A percentile compares a stretch with the other conserved stretches of the same genome.
phyloP scores from a whole-genome alignment of 2,329 filamentous ascomycete genomes.

The Seiridium cupressi region DNA sequence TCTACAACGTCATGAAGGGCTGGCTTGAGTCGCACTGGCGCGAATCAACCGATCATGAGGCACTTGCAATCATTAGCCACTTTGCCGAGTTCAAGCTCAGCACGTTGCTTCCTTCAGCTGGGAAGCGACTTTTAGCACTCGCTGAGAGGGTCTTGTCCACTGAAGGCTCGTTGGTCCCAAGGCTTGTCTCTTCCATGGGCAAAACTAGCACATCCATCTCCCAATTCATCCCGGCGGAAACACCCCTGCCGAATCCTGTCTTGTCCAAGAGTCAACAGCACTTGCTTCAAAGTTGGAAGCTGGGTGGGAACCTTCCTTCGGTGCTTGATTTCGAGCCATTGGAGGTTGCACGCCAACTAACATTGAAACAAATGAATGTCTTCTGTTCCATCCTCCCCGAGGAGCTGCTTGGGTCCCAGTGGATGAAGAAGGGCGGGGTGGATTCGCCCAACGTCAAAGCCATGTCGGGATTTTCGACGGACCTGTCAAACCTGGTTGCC shows the following conservation, averaged over 20 bases:
- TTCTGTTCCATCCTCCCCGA: constrained; percentile 92
- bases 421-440: constrained; percentile 83
- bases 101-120: constrained; percentile 70
- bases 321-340: constrained; percentile 90
- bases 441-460: constrained; percentile 87
- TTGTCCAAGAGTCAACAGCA: constrained; percentile 76
- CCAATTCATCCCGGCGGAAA: constrained; percentile 68
- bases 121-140: constrained; percentile 76
- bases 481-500: constrained; percentile 87
- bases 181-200: constrained; percentile 80
- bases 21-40: constrained; percentile 98
- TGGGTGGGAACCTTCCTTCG: constrained; percentile 65
- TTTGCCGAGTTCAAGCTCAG: constrained; percentile 77
- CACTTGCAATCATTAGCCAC: constrained; percentile 70
- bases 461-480: constrained; percentile 90
- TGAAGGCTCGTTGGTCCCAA: constrained; percentile 75
- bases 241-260: constrained; percentile 66
- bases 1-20: constrained; percentile 95
- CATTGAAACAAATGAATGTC: constrained; percentile 84
- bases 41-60: constrained; percentile 73
- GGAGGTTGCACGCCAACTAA: constrained; percentile 89
- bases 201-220: constrained; percentile 79
- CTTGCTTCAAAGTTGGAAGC: constrained; percentile 71
- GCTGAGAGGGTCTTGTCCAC: constrained; percentile 73
- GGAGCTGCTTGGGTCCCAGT: constrained; percentile 87